A percentile compares a stretch with the other conserved stretches of the same genome.
These are phyloP conservation scores for Solanum commersonii DNA, from an alignment of 257 asterid genomes.

Conservation along the genomic window DNA sequence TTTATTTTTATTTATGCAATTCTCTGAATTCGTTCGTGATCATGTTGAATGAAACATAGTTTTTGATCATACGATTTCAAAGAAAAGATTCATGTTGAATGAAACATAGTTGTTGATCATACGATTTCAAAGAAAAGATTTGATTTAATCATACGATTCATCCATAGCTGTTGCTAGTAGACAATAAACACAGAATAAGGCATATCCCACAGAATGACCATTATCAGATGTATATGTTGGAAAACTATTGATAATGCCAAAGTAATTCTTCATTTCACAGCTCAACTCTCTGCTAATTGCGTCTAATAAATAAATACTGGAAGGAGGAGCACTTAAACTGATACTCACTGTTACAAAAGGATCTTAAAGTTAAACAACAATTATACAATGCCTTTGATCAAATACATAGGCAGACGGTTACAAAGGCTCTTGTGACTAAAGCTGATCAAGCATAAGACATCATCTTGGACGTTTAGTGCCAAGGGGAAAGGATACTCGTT, in stretches of 20 bases:
- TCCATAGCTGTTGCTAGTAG: background rate
- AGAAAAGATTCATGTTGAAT: background rate
- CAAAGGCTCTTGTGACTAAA: background rate
- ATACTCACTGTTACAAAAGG: background rate
- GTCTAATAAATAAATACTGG: background rate
- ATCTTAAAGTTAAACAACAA: background rate
- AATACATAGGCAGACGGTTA: background rate
- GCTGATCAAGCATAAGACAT: background rate
- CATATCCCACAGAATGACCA: background rate
- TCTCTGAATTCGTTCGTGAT: background rate
- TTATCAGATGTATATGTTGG: background rate
- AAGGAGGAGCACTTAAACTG: background rate
- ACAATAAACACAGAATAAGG: background rate
- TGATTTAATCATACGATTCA: background rate
- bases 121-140: too few relatives aligned
- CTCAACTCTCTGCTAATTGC: background rate
- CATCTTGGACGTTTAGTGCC: conserved; percentile 52
- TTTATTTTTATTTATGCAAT: background rate
- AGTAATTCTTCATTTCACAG: background rate
- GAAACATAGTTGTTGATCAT: background rate
- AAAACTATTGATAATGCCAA: background rate
- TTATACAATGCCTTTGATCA: background rate
- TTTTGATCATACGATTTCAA: too few relatives aligned
- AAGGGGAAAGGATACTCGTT: conserved; percentile 68
- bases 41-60: background rate